phyloP scores from a whole-genome alignment of 228 moss, liverwort and hornwort genomes.

The Sphagnum magellanicum region DNA sequence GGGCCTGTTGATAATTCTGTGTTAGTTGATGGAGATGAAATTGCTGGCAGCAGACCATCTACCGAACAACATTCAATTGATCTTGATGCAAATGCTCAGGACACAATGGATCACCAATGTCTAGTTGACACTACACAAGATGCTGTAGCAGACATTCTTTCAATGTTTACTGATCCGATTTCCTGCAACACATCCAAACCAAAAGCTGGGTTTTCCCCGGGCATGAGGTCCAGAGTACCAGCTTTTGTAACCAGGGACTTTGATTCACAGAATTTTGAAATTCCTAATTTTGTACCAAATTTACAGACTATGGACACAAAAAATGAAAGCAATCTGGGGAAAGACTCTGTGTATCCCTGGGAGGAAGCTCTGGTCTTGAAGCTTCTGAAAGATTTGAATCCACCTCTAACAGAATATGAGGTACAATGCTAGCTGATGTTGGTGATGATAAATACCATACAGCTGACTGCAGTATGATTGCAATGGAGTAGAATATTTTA shows the following conservation, averaged over 20 bases:
- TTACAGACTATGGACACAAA: background rate
- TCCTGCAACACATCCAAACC: conserved; percentile 30
- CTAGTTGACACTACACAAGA: conserved; percentile 72
- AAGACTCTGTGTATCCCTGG: conserved; percentile 60
- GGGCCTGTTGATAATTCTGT: conserved; percentile 6
- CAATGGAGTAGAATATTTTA: background rate
- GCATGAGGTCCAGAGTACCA: conserved; percentile 9
- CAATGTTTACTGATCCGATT: conserved; percentile 72
- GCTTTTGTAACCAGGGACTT: background rate
- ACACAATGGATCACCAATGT: conserved; percentile 35
- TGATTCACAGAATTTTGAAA: conserved; percentile 25
- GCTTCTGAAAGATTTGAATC: conserved; percentile 51
- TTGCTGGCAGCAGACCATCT: conserved; percentile 33
- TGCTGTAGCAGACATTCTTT: conserved; percentile 79
- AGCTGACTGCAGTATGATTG: background rate
- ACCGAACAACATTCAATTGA: conserved; percentile 33
- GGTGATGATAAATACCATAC: no score
- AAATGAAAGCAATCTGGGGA: conserved; percentile 33
- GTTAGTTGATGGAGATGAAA: conserved; percentile 27
- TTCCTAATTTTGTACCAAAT: conserved; percentile 5
- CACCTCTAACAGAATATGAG: conserved; percentile 54
- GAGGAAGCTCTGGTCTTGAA: conserved; percentile 45
- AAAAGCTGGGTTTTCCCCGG: conserved; percentile 9
- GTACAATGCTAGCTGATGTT: conserved; percentile 12
- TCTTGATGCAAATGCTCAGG: conserved; percentile 26